These are phyloP conservation scores for Xylaria polymorpha DNA, from an alignment of 2,329 filamentous ascomycete genomes.

Conservation along the genomic window DNA sequence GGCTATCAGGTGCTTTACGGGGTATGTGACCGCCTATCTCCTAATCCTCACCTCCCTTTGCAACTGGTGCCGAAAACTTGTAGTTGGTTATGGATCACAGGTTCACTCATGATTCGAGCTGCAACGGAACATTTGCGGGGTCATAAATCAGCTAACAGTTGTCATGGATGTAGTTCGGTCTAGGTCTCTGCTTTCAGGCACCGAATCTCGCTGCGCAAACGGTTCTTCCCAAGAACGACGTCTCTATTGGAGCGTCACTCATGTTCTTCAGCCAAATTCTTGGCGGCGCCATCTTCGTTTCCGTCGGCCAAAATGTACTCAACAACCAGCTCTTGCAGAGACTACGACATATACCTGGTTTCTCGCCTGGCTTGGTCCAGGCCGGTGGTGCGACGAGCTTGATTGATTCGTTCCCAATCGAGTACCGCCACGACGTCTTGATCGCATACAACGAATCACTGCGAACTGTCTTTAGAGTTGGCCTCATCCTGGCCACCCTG, in stretches of 20 bases:
- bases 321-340: constrained; percentile 54
- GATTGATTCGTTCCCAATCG: constrained; percentile 36
- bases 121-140: neutral
- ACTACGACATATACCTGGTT: constrained; percentile 49
- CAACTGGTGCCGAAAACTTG: neutral
- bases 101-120: neutral
- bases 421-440: constrained; percentile 46
- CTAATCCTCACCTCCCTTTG: neutral
- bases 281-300: constrained; percentile 59
- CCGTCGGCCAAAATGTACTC: constrained; percentile 60
- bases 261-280: constrained; percentile 60
- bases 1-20: constrained; percentile 57
- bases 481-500: constrained; percentile 63
- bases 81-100: neutral
- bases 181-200: constrained; percentile 57
- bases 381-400: constrained; percentile 49
- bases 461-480: constrained; percentile 69
- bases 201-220: constrained; percentile 61
- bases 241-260: constrained; percentile 56
- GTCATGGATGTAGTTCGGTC: constrained; percentile 52
- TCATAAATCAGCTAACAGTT: constrained; percentile 18
- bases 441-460: constrained; percentile 71
- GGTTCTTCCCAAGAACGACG: constrained; percentile 55
- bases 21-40: constrained; percentile 19
- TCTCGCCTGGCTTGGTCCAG: constrained; percentile 46